Conservation (phyloP, 495 filamentous ascomycete genomes). For the Trichocladium uniseriatum region DNA sequence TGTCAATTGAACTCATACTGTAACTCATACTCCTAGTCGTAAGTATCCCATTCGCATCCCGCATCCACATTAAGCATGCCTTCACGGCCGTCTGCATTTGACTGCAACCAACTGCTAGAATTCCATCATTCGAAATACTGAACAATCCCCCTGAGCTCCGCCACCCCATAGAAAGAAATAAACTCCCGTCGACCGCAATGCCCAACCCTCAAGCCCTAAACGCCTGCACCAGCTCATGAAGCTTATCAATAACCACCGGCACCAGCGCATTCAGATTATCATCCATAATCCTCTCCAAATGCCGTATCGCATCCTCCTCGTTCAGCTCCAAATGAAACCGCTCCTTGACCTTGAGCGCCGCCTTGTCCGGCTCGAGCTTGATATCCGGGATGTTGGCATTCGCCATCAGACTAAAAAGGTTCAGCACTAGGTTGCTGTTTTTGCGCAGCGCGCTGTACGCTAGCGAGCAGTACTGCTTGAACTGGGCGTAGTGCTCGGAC, state of each 20-base stretch:
- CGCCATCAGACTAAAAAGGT: conserved; percentile 92
- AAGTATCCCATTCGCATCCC: too few species aligned
- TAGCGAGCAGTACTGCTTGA: conserved; percentile 92
- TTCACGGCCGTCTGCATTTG: too few species aligned
- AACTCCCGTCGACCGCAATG: too few species aligned
- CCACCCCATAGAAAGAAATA: too few species aligned
- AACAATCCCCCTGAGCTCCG: too few species aligned
- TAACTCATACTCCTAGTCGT: too few species aligned
- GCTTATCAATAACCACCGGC: conserved; percentile 85
- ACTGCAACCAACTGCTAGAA: too few species aligned
- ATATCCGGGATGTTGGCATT: conserved; percentile 96
- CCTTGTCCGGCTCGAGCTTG: conserved; percentile 81
- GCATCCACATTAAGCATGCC: too few species aligned
- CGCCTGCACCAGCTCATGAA: conserved; percentile 89
- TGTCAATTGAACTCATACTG: not conserved
- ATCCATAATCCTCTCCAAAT: conserved; percentile 79
- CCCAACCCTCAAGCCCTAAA: conserved; percentile 54
- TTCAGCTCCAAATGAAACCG: conserved; percentile 84
- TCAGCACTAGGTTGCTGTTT: conserved; percentile 82
- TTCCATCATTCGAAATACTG: too few species aligned
- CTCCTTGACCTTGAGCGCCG: conserved; percentile 88
- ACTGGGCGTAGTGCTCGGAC: conserved; percentile 70
- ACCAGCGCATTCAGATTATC: conserved; percentile 81
- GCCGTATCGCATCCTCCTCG: conserved; percentile 85
- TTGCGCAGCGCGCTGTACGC: conserved; percentile 89